These are phyloP conservation scores for Corynascus novoguineensis DNA, from an alignment of 495 filamentous ascomycete species.

Conservation along the genomic window DNA sequence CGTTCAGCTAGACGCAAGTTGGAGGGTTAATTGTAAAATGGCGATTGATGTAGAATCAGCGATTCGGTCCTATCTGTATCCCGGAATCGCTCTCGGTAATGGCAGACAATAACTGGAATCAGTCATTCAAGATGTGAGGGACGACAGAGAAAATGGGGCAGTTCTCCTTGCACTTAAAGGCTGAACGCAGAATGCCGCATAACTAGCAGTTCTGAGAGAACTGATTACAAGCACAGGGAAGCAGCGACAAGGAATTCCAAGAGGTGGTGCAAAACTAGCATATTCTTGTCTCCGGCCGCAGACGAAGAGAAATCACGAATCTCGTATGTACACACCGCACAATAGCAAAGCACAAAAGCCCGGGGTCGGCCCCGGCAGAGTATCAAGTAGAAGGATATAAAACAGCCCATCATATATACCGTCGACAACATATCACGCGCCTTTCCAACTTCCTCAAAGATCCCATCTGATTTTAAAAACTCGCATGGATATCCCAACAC, in stretches of 20 bases:
- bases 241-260: background rate
- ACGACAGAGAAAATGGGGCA: no score
- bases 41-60: no score
- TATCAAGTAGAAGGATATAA: constrained; percentile 24
- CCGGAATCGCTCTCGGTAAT: no score
- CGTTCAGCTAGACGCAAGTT: no score
- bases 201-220: no score
- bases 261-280: constrained; percentile 26
- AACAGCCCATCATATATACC: constrained; percentile 2
- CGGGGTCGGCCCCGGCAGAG: constrained; percentile 23
- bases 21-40: no score
- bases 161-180: no score
- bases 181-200: no score
- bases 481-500: constrained; percentile 1
- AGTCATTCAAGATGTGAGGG: no score
- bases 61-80: no score
- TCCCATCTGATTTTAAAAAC: background rate
- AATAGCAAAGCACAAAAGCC: constrained; percentile 22
- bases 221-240: background rate
- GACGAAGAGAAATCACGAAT: constrained; percentile 27
- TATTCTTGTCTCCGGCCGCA: constrained; percentile 28
- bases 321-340: constrained; percentile 6
- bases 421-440: constrained; percentile 19
- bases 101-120: no score
- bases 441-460: background rate